Evolutionary conservation across 2,329 filamentous ascomycete species (phyloP).

Genomic region (Pseudomassariella vexata): DNA sequence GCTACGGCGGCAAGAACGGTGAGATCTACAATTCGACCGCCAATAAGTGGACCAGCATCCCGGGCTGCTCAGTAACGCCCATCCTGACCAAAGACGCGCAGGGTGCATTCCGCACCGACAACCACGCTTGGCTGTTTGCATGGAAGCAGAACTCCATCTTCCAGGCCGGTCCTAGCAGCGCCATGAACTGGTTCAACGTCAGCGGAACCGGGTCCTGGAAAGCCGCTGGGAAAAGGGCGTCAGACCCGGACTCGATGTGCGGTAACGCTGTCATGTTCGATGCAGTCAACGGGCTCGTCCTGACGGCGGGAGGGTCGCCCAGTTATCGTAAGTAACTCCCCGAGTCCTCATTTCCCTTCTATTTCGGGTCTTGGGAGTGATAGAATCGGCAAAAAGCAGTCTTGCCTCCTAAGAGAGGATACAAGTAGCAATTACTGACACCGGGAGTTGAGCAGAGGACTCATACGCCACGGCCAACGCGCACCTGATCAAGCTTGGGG

Average conservation of each 20-base stretch:
- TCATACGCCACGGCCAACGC: slow-evolving; percentile 32
- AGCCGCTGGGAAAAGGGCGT: slow-evolving; percentile 35
- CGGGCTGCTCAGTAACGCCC: slow-evolving; percentile 34
- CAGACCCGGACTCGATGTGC: slow-evolving; percentile 42
- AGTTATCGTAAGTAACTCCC: too few relatives aligned
- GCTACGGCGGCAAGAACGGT: slow-evolving; percentile 44
- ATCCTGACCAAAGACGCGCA: slow-evolving; percentile 43
- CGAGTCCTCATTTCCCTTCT: too few relatives aligned
- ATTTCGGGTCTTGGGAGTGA: too few relatives aligned
- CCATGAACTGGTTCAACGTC: slow-evolving; percentile 49
- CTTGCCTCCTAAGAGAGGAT: too few relatives aligned
- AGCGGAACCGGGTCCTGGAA: slow-evolving; percentile 29
- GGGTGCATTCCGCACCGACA: slow-evolving; percentile 40
- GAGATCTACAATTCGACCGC: slow-evolving; percentile 43
- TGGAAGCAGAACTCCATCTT: slow-evolving; percentile 43
- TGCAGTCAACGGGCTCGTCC: slow-evolving; percentile 41
- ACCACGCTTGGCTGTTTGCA: slow-evolving; percentile 48
- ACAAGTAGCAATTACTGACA: too few relatives aligned
- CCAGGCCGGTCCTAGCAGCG: slow-evolving; percentile 42
- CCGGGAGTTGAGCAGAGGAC: too few relatives aligned
- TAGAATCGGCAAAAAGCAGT: too few relatives aligned
- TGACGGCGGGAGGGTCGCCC: slow-evolving; percentile 40
- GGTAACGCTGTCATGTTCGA: slow-evolving; percentile 49
- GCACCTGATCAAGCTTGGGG: slow-evolving; percentile 37
- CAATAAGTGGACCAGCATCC: slow-evolving; percentile 40